These are phyloP conservation scores for Cercophora samala DNA, from an alignment of 495 filamentous ascomycete genomes.

Conservation along the genomic window DNA sequence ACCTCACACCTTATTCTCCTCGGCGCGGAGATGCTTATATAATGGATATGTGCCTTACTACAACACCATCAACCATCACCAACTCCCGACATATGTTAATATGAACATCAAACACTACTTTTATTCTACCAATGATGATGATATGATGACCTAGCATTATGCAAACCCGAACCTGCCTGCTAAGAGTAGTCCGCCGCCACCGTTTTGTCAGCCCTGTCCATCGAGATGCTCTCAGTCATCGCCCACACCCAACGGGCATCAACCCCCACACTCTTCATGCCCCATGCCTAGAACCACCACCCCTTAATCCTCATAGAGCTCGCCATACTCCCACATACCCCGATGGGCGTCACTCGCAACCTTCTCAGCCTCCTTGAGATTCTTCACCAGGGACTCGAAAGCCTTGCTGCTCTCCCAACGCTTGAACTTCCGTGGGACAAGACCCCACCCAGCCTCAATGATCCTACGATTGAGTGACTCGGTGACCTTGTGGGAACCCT, in stretches of 20 bases:
- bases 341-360: constrained; percentile 71
- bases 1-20: constrained; percentile 9
- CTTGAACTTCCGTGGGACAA: constrained; percentile 86
- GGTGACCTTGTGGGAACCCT: constrained; percentile 33
- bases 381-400: constrained; percentile 64
- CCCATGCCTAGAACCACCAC: background rate
- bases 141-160: background rate
- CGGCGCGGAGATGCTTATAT: constrained; percentile 15
- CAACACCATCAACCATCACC: background rate
- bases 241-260: background rate
- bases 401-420: constrained; percentile 73
- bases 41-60: background rate
- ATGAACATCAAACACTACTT: background rate
- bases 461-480: constrained; percentile 86
- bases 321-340: constrained; percentile 98
- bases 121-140: constrained; percentile 3
- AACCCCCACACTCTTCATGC: background rate
- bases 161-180: background rate
- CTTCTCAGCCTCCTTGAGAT: constrained; percentile 62
- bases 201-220: too few relatives aligned
- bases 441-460: constrained; percentile 75
- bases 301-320: constrained; percentile 77
- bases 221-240: background rate
- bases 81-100: background rate
- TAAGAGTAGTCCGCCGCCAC: background rate